phyloP scores from a whole-genome alignment of 129 eudicot genomes.

The Saussurea involucrata region DNA sequence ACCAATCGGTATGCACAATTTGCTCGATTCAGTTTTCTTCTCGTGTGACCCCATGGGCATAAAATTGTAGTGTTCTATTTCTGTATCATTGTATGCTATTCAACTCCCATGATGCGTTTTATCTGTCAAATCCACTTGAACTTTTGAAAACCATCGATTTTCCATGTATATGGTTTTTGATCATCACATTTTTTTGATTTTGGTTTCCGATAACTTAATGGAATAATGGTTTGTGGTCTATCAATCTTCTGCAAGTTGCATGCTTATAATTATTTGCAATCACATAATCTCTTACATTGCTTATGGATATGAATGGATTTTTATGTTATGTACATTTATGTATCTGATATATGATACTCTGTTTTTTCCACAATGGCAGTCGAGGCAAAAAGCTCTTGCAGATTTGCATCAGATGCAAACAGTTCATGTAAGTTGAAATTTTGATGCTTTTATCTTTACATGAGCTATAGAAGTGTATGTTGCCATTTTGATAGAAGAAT shows the following conservation, averaged over 20 bases:
- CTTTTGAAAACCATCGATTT: not conserved
- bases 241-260: not conserved
- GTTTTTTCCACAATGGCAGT: constrained; percentile 49
- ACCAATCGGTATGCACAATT: constrained; percentile 70
- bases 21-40: not conserved
- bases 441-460: not conserved
- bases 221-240: not conserved
- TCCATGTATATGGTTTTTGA: not conserved
- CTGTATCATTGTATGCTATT: not conserved
- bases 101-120: not conserved
- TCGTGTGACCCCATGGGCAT: constrained; percentile 4
- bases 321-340: not conserved
- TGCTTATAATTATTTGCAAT: not conserved
- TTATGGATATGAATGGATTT: not conserved
- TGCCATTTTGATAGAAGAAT: not conserved
- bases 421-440: constrained; percentile 62
- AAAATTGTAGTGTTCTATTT: not conserved
- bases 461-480: not conserved
- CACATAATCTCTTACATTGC: not conserved
- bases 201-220: not conserved
- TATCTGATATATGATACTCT: constrained; percentile 13
- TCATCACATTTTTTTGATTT: too few relatives aligned
- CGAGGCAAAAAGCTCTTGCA: constrained; percentile 84
- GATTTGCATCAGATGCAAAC: constrained; percentile 88
- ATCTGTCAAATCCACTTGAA: not conserved